Evolutionary conservation across 106 monocot species (phyloP).

Genomic region (Dendrobium catenatum): DNA sequence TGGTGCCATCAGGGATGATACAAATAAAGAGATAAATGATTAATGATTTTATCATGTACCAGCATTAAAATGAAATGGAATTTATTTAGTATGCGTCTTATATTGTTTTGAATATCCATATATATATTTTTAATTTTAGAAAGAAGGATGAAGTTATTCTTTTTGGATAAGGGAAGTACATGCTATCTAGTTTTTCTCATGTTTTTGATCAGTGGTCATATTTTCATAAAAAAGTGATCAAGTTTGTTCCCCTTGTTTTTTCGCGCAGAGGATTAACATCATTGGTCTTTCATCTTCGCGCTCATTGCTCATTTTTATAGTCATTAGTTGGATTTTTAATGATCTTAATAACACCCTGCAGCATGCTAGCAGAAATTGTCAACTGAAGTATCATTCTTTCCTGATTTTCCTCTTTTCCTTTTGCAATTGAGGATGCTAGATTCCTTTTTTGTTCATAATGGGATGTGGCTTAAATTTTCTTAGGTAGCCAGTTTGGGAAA

Average conservation of each 20-base stretch:
- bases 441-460: not conserved
- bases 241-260: not conserved
- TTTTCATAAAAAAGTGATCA: not conserved
- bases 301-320: not conserved
- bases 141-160: not conserved
- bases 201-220: not conserved
- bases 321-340: not conserved
- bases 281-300: not conserved
- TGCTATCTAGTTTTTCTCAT: not conserved
- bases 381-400: not conserved
- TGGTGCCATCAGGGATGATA: not conserved
- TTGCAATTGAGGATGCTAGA: not conserved
- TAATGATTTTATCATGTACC: not conserved
- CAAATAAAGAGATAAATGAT: not conserved
- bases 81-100: not conserved
- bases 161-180: not conserved
- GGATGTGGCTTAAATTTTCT: not conserved
- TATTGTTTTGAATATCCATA: not conserved
- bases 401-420: not conserved
- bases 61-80: not conserved
- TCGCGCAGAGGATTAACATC: not conserved
- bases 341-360: not conserved
- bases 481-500: slow-evolving; percentile 96
- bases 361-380: not conserved
- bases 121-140: not conserved